phyloP scores from a whole-genome alignment of 306 rosid genomes.

The Quercus alba region DNA sequence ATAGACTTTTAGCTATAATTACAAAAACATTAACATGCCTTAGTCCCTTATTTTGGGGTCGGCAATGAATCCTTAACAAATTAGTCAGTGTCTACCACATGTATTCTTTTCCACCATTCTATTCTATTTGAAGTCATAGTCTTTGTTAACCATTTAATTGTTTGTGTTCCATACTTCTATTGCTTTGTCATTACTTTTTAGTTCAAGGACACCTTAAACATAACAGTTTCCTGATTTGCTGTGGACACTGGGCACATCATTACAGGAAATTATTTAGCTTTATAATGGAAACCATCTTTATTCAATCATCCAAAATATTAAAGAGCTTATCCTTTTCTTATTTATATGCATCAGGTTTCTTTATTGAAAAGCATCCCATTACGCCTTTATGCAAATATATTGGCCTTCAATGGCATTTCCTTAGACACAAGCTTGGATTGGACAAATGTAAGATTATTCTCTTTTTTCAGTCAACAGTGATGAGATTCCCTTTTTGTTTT shows the following conservation, averaged over 20 bases:
- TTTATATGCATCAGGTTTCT: conserved; percentile 36
- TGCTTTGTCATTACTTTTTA: background rate
- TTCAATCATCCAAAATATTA: background rate
- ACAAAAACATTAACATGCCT: background rate
- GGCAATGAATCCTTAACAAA: too few species aligned
- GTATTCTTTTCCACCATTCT: too few species aligned
- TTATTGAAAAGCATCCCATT: conserved; percentile 44
- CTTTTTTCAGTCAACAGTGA: background rate
- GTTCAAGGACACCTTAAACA: background rate
- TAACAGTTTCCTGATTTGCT: background rate
- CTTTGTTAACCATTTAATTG: background rate
- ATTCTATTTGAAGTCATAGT: background rate
- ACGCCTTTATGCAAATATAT: conserved; percentile 41
- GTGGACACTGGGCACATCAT: background rate
- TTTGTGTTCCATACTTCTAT: background rate
- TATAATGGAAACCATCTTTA: background rate
- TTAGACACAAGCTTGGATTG: conserved; percentile 47
- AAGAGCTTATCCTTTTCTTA: background rate
- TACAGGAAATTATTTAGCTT: background rate
- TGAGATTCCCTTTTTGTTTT: background rate
- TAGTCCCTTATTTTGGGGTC: too few species aligned
- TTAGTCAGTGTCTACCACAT: too few species aligned
- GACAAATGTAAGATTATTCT: conserved; percentile 42
- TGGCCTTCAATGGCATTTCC: conserved; percentile 40
- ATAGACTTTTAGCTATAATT: background rate